phyloP scores from a whole-genome alignment of 2,329 filamentous ascomycete genomes.

The Cladosporium sp. region DNA sequence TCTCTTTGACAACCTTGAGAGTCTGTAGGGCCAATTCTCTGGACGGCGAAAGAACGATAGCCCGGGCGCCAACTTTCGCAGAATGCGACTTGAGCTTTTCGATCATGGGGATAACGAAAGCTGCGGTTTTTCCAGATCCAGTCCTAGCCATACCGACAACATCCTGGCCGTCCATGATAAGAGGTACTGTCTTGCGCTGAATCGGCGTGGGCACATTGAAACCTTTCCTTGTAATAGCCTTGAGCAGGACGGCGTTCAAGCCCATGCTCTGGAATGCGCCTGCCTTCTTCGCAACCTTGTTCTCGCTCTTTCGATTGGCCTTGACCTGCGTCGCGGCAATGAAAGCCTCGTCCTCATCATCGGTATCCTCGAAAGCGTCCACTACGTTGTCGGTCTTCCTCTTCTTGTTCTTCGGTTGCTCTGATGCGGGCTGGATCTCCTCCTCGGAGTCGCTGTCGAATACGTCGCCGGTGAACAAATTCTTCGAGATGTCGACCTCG shows the following conservation, averaged over 20 bases:
- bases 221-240: slow-evolving; percentile 89
- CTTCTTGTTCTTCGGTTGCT: slow-evolving; percentile 13
- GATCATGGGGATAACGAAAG: slow-evolving; percentile 98
- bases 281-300: slow-evolving; percentile 87
- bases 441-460: slow-evolving; percentile 52
- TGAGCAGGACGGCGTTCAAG: slow-evolving; percentile 77
- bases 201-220: slow-evolving; percentile 97
- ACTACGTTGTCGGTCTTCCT: slow-evolving; percentile 21
- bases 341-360: slow-evolving; percentile 70
- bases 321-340: slow-evolving; percentile 86
- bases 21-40: slow-evolving; percentile 94
- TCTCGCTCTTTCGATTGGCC: slow-evolving; percentile 80
- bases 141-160: slow-evolving; percentile 99
- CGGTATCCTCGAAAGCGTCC: slow-evolving; percentile 43
- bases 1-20: slow-evolving; percentile 92
- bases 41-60: slow-evolving; percentile 85
- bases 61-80: slow-evolving; percentile 79
- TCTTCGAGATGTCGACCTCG: slow-evolving; percentile 84
- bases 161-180: slow-evolving; percentile 86
- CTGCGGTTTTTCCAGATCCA: slow-evolving; percentile 97
- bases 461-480: slow-evolving; percentile 60
- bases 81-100: slow-evolving; percentile 88
- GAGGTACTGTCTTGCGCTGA: slow-evolving; percentile 91
- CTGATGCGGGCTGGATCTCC: slow-evolving; percentile 11
- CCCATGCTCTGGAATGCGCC: slow-evolving; percentile 97